Evolutionary conservation across 805 yeast genomes (phyloP).

Genomic region (Myxozyma vanderwaltii): DNA sequence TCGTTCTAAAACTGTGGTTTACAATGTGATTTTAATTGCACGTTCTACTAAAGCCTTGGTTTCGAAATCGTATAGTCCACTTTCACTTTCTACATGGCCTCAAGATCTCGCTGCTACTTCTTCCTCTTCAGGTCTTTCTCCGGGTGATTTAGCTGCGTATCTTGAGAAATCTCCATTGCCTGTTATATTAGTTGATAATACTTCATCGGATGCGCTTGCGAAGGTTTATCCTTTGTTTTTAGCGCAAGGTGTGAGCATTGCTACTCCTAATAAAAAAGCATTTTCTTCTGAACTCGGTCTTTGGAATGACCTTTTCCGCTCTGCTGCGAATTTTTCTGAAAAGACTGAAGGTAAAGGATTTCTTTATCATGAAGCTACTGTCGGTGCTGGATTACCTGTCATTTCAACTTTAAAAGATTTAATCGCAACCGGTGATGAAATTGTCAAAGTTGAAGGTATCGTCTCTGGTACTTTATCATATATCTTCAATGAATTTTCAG

Average conservation of each 20-base stretch:
- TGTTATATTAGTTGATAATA: conserved; percentile 87
- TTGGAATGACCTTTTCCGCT: conserved; percentile 74
- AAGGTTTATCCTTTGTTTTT: conserved; percentile 74
- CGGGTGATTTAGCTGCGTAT: conserved; percentile 61
- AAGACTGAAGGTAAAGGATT: conserved; percentile 55
- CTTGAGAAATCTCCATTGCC: conserved; percentile 71
- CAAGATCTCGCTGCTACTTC: conserved; percentile 51
- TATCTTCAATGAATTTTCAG: conserved; percentile 88
- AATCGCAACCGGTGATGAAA: conserved; percentile 88
- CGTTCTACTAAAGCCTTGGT: conserved; percentile 70
- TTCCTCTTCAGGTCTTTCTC: conserved; percentile 52
- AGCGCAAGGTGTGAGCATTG: conserved; percentile 80
- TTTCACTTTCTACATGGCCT: conserved; percentile 64
- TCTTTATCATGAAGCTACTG: conserved; percentile 97
- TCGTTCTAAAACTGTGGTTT: conserved; percentile 53
- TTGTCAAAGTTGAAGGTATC: conserved; percentile 91
- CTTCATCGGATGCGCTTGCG: conserved; percentile 81
- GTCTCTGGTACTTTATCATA: conserved; percentile 94
- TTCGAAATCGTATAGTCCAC: conserved; percentile 69
- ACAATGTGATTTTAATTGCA: conserved; percentile 80
- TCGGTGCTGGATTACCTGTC: conserved; percentile 97
- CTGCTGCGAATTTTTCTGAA: conserved; percentile 45
- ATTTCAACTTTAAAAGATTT: conserved; percentile 86
- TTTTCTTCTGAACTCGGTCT: conserved; percentile 73
- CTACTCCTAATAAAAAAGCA: conserved; percentile 98